phyloP scores from a whole-genome alignment of 257 asterid genomes.

The Jaltomata sinuosa region DNA sequence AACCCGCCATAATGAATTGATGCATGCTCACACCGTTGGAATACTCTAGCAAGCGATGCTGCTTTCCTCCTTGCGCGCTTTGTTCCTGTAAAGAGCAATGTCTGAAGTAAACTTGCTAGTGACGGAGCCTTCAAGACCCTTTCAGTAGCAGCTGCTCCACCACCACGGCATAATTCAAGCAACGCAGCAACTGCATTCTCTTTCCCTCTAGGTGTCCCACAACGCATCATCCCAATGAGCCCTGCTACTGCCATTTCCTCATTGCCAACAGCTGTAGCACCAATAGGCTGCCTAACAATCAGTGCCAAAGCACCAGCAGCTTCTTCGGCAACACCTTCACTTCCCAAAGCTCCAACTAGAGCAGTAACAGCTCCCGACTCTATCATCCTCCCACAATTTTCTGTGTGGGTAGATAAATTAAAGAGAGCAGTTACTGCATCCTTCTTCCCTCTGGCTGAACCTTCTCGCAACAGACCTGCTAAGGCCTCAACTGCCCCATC shows the following conservation, averaged over 20 bases:
- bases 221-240: constrained; percentile 65
- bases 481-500: constrained; percentile 75
- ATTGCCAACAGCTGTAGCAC: constrained; percentile 66
- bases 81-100: constrained; percentile 78
- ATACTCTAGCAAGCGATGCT: constrained; percentile 81
- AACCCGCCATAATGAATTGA: constrained; percentile 45
- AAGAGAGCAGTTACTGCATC: constrained; percentile 90
- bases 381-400: constrained; percentile 57
- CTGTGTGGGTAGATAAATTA: constrained; percentile 66
- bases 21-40: constrained; percentile 60
- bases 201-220: constrained; percentile 77
- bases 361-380: constrained; percentile 73
- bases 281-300: constrained; percentile 63
- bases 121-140: constrained; percentile 76
- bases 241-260: constrained; percentile 60
- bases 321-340: constrained; percentile 70
- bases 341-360: constrained; percentile 47
- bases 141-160: constrained; percentile 64
- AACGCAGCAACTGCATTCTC: constrained; percentile 89
- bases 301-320: constrained; percentile 89
- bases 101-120: constrained; percentile 58
- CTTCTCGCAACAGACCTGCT: constrained; percentile 47
- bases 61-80: constrained; percentile 90
- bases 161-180: constrained; percentile 71
- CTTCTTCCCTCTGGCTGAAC: constrained; percentile 76